A percentile compares a stretch with the other conserved stretches of the same genome.
Conservation (phyloP, 148 eudicot species). For the Rhododendron griersonianum region DNA sequence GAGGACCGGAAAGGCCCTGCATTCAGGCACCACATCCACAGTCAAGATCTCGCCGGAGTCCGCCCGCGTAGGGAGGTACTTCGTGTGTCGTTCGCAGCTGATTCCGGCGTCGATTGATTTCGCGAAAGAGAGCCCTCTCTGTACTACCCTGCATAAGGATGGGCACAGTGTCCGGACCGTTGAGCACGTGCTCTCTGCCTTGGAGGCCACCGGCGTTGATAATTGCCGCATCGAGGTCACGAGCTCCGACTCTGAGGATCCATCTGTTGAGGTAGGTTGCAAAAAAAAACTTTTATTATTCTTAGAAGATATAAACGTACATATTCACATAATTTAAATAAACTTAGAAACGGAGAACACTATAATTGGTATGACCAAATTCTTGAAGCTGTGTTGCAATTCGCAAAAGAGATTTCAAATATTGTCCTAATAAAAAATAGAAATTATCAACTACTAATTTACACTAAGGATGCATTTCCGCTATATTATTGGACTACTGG, state of each 20-base stretch:
- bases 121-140: constrained; percentile 54
- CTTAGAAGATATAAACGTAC: not conserved
- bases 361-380: not conserved
- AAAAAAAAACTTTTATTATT: not conserved
- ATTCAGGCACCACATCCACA: constrained; percentile 50
- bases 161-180: constrained; percentile 62
- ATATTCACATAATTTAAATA: not conserved
- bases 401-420: not conserved
- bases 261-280: constrained; percentile 40
- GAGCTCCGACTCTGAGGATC: constrained; percentile 17
- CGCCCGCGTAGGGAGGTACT: constrained; percentile 66
- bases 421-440: not conserved
- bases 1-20: constrained; percentile 58
- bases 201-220: constrained; percentile 82
- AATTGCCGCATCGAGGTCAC: constrained; percentile 62
- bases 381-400: not conserved
- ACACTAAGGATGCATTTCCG: not conserved
- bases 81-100: constrained; percentile 28
- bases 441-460: too few relatives aligned
- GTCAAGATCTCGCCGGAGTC: constrained; percentile 60
- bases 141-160: constrained; percentile 55
- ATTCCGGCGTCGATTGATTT: constrained; percentile 59
- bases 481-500: not conserved
- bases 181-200: constrained; percentile 87
- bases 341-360: not conserved